Evolutionary conservation across 2,329 filamentous ascomycete species (phyloP), one percentile per base, ranked within the genome.

Genomic region (Penicillium paneum): DNA sequence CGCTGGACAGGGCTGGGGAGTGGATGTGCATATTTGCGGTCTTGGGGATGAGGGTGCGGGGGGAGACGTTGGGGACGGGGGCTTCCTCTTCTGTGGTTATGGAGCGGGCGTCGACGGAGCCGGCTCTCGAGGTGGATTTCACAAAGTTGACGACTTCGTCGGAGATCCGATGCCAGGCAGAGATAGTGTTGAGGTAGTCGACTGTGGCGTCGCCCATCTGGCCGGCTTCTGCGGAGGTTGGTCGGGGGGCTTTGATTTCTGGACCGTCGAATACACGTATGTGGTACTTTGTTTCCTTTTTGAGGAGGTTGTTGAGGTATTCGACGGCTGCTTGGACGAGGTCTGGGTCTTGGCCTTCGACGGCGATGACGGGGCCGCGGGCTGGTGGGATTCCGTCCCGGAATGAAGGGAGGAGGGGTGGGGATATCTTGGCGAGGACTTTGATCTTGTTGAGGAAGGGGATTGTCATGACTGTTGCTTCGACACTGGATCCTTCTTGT

Each of bases 291-390:
- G 75, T 77, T 57, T 81, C 79, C 36, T 78, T 81, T 44, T 73
- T 73, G 42, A 87, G 71, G 39, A 75, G 76, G 54, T 74, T 78
- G 54, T 76, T 79, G 65, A 96, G 77, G 63, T 86, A 87, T 32
- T 80, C 78, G 51, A 88, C 81, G 19, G 96, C 83, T 17, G 83
- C 81, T 3, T 79, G 75, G 3, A 90, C 85, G 4, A 89, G 83
- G 10, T 82, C 78, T 1, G 76, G 71, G 54, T 87, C 82, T 17
- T 87, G 80, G 0, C 92, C 92, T 71, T 97, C 93, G 28, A 97
- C 77, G 0, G 90, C 88, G 58, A 97, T 86, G 35, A 97, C 82
- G 0, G 89, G 83, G 0, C 93, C 92, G n/a, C 91, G 83, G 7
- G 78, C 76, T 62, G 64, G 78, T 6, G 62, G 55, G 17, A 45